Percentiles rank a stretch among this genome's conserved stretches.
Conservation (phyloP, 1,284 basidiomycete species). For the Rhodotorula sp. region DNA sequence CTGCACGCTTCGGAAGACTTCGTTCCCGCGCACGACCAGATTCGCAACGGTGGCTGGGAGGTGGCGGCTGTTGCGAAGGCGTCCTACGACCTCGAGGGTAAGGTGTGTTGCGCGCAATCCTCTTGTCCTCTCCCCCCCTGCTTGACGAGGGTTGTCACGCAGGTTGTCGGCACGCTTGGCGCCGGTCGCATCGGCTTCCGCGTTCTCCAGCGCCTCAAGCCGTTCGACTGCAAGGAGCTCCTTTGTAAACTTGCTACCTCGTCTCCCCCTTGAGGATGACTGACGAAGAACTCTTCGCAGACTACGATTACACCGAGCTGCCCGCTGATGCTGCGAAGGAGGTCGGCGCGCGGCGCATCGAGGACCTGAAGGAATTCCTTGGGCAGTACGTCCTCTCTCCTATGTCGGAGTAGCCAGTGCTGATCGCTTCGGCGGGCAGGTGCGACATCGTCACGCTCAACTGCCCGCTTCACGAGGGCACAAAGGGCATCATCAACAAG, state of each 20-base stretch:
- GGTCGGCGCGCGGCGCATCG: conserved; percentile 73
- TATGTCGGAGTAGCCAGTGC: neutral
- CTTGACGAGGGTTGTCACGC: no score
- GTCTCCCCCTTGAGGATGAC: neutral
- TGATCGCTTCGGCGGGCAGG: neutral
- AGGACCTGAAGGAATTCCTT: conserved; percentile 82
- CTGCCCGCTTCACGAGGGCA: conserved; percentile 87
- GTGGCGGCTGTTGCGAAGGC: conserved; percentile 51
- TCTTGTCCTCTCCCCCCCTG: conserved; percentile 57
- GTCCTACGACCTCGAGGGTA: conserved; percentile 80
- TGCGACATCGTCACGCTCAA: conserved; percentile 82
- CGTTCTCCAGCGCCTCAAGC: conserved; percentile 77
- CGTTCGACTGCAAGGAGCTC: conserved; percentile 88
- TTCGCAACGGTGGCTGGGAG: conserved; percentile 79
- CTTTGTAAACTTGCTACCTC: conserved; percentile 56
- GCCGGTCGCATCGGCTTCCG: conserved; percentile 75
- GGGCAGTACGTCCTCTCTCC: conserved; percentile 54
- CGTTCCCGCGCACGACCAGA: conserved; percentile 78
- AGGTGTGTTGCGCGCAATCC: conserved; percentile 79
- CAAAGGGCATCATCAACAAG: conserved; percentile 65
- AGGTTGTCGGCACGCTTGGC: conserved; percentile 17
- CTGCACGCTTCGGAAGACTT: conserved; percentile 63
- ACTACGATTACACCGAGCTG: conserved; percentile 77
- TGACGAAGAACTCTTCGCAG: neutral
- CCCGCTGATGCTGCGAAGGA: conserved; percentile 71